These are phyloP conservation scores for Populus euphratica DNA, from an alignment of 345 rosid genomes.

Conservation along the genomic window DNA sequence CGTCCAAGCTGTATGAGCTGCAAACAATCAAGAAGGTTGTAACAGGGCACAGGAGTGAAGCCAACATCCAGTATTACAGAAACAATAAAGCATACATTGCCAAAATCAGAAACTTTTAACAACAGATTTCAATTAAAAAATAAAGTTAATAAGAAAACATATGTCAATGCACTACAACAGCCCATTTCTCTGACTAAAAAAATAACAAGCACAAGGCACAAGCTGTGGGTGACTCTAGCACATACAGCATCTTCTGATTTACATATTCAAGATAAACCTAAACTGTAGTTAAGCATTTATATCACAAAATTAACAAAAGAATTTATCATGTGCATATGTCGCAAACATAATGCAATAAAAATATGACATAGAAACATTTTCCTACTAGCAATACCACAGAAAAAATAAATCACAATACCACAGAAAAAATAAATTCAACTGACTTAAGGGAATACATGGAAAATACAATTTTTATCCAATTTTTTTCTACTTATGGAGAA, in stretches of 20 bases:
- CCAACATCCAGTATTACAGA: background rate
- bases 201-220: background rate
- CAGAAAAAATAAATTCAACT: background rate
- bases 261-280: background rate
- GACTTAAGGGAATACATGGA: background rate
- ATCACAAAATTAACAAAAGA: background rate
- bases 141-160: background rate
- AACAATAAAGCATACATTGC: background rate
- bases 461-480: background rate
- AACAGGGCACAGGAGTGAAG: background rate
- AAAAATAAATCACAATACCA: background rate
- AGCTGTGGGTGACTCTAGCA: background rate
- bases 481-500: background rate
- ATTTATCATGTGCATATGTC: background rate
- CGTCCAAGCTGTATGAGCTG: slow-evolving; percentile 84
- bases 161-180: background rate
- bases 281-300: background rate
- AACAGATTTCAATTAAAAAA: background rate
- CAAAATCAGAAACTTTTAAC: background rate
- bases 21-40: background rate
- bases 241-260: background rate
- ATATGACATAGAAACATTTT: background rate
- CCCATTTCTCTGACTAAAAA: background rate
- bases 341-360: background rate
- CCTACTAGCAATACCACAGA: background rate